A percentile compares a stretch with the other conserved stretches of the same genome.
phyloP scores from a whole-genome alignment of 2,329 filamentous ascomycete species.

The Akanthomyces dipterigenus region DNA sequence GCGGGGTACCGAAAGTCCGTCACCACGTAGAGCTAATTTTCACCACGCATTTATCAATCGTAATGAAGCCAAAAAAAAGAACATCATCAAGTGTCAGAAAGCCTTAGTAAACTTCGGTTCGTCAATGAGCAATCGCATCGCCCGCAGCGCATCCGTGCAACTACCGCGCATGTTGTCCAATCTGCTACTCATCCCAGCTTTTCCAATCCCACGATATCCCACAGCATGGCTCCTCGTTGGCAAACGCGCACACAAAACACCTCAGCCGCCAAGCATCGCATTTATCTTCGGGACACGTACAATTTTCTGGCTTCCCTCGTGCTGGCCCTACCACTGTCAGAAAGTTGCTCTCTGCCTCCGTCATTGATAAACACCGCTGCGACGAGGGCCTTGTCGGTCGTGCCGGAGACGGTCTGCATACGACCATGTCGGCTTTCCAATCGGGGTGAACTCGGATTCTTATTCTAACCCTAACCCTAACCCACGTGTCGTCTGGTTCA shows the following conservation, averaged over 20 bases:
- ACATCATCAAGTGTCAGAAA: too few relatives aligned
- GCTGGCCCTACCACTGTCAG: neutral
- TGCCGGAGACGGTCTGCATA: neutral
- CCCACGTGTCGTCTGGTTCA: neutral
- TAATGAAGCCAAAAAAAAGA: too few relatives aligned
- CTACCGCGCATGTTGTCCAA: too few relatives aligned
- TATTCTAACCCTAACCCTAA: too few relatives aligned
- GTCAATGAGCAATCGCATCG: too few relatives aligned
- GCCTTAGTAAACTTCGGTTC: too few relatives aligned
- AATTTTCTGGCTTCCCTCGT: neutral
- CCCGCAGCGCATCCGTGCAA: neutral
- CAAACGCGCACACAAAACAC: neutral
- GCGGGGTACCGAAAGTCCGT: neutral
- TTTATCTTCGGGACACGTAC: neutral
- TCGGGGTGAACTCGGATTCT: neutral
- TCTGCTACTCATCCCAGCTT: neutral
- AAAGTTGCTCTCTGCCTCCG: neutral
- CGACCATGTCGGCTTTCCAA: neutral
- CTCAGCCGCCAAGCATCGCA: neutral
- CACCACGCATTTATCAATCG: neutral
- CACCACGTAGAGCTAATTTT: neutral
- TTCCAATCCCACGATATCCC: neutral
- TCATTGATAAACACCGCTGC: neutral
- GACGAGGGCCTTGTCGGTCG: neutral
- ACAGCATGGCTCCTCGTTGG: neutral